phyloP scores from a whole-genome alignment of 139 green algal genomes.

The Micractinium sp. region DNA sequence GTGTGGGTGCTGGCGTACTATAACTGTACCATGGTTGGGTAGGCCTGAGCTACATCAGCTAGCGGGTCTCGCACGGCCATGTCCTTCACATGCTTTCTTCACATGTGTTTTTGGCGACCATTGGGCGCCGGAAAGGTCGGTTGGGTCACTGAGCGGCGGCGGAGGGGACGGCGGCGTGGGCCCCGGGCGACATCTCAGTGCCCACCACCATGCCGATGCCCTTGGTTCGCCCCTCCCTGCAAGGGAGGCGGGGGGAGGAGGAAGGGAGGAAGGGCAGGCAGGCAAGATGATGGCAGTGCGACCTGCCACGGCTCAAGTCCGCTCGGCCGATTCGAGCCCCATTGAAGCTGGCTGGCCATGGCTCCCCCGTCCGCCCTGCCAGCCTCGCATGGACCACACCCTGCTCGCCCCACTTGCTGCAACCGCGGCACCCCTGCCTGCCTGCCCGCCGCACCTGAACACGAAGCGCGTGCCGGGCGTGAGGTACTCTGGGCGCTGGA shows the following conservation, averaged over 20 bases:
- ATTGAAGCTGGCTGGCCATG: no score
- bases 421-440: background rate
- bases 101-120: no score
- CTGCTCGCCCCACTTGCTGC: no score
- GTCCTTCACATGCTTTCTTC: no score
- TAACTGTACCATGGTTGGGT: no score
- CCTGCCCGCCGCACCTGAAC: slow-evolving; percentile 59
- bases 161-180: background rate
- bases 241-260: background rate
- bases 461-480: slow-evolving; percentile 81
- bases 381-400: no score
- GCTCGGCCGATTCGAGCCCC: no score
- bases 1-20: no score
- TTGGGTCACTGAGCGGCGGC: background rate
- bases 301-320: background rate
- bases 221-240: slow-evolving; percentile 91
- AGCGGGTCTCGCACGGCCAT: no score
- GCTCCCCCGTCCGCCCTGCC: no score
- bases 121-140: no score
- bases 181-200: slow-evolving; percentile 45
- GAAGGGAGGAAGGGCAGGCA: background rate
- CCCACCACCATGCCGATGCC: slow-evolving; percentile 86
- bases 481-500: slow-evolving; percentile 70
- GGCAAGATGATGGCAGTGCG: background rate
- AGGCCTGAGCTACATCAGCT: no score